Evolutionary conservation across 2,329 filamentous ascomycete genomes (phyloP), one percentile per base, ranked within the genome.

Genomic region (Paramyrothecium sp.): DNA sequence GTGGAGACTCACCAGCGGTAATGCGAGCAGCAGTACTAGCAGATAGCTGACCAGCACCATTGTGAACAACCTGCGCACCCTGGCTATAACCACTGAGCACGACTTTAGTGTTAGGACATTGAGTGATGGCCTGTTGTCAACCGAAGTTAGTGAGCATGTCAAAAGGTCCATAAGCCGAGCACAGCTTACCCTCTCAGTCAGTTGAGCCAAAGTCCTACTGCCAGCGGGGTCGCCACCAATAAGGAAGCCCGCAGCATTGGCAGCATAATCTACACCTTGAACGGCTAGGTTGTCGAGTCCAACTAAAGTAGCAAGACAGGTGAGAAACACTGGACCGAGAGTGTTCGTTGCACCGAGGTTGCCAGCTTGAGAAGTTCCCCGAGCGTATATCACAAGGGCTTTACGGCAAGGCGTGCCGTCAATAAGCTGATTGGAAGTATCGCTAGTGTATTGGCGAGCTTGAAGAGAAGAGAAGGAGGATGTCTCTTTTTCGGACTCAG

Each of bases 191-290:
- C 19, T 54, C 54, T 50, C 17, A 4, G 46, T 47, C 8, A 54
- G 33, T 3, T 51, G 16, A 33, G 51, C 70, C 77, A 83, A 80
- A 56, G 69, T 72, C 48, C 65, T 63, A 53, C 75, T 76, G 5
- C 81, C 80, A 12, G 56, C 65, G 3, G 65, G 62, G 59, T 80
- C 78, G 2, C 81, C 81, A 7, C 78, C 77, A 12, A 69, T 69
- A 3, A 81, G 65, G 60, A 80, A 82, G 0, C 81, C 81, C 2
- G 61, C 60, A 47, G 75, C 60, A 57, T 70, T 67, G 3, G 82
- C 82, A 2, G 76, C 70, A 63, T 85, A 86, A 33, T 79, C 71
- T 20, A 85, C 78, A 53, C 82, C 83, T 67, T 85, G 82, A 12
- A 83, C 75, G 3, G 77, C 77, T 8, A 84, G 65, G 54, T 77